phyloP scores from a whole-genome alignment of 352 stramenopile species.

The Globisporangium cylindrosporum region DNA sequence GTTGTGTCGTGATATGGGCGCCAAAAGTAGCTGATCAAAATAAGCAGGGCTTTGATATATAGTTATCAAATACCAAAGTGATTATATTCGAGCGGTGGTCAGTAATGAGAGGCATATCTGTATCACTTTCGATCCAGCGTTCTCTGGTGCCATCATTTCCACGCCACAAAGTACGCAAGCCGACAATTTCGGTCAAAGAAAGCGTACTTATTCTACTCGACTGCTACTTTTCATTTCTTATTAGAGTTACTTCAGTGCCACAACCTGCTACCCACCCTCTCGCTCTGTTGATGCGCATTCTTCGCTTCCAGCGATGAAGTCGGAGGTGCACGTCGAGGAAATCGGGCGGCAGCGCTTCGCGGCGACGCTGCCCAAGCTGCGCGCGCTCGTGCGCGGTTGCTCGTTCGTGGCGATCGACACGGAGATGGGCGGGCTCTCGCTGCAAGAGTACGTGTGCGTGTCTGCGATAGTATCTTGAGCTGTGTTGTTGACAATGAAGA shows the following conservation, averaged over 20 bases:
- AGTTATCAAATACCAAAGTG: too few relatives aligned
- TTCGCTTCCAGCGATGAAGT: slow-evolving; percentile 13
- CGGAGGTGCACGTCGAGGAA: slow-evolving; percentile 19
- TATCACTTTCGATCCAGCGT: too few relatives aligned
- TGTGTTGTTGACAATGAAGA: not conserved
- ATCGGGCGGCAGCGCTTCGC: slow-evolving; percentile 22
- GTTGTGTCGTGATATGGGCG: too few relatives aligned
- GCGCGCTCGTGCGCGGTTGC: slow-evolving; percentile 28
- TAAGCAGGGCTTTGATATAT: too few relatives aligned
- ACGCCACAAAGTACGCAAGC: too few relatives aligned
- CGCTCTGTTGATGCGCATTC: slow-evolving; percentile 54
- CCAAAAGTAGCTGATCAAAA: too few relatives aligned
- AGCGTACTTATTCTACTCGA: too few relatives aligned
- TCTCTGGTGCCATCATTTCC: too few relatives aligned
- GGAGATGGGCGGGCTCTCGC: slow-evolving; percentile 70
- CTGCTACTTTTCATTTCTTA: too few relatives aligned
- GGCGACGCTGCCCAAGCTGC: slow-evolving; percentile 28
- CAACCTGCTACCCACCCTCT: not conserved
- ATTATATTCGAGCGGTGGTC: too few relatives aligned
- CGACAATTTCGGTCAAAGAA: too few relatives aligned
- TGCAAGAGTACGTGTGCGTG: slow-evolving; percentile 47
- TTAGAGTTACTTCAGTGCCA: not conserved
- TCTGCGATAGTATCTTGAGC: not conserved
- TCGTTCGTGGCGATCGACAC: slow-evolving; percentile 77
- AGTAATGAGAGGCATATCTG: too few relatives aligned